Conservation (phyloP, 1,284 basidiomycete genomes). For the Cryptococcus sp. region DNA sequence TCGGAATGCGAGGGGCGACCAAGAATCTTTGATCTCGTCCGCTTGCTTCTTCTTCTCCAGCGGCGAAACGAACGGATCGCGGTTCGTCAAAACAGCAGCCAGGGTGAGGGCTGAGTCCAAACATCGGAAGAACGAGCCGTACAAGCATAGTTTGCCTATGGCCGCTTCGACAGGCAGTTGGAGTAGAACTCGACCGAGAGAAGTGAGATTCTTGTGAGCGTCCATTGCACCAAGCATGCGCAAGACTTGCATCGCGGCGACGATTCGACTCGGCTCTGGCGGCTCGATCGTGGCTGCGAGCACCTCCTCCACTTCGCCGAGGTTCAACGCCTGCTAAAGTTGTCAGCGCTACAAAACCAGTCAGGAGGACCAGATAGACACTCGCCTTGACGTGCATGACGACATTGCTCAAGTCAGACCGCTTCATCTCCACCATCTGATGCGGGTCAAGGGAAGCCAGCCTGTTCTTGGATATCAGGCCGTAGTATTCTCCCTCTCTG, state of each 20-base stretch:
- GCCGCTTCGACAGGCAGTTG: slow-evolving; percentile 88
- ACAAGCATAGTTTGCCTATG: slow-evolving; percentile 85
- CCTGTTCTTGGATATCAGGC: slow-evolving; percentile 71
- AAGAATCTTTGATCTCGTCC: slow-evolving; percentile 73
- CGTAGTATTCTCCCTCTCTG: slow-evolving; percentile 87
- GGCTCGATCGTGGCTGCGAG: slow-evolving; percentile 85
- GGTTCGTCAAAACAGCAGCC: slow-evolving; percentile 84
- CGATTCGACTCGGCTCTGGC: slow-evolving; percentile 75
- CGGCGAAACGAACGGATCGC: slow-evolving; percentile 88
- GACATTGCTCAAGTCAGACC: slow-evolving; percentile 85
- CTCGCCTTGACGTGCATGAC: slow-evolving; percentile 88
- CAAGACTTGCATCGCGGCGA: slow-evolving; percentile 77
- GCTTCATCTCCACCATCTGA: slow-evolving; percentile 95
- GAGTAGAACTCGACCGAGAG: slow-evolving; percentile 82
- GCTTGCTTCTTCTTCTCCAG: slow-evolving; percentile 57
- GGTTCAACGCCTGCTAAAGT: slow-evolving; percentile 69
- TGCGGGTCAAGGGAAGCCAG: slow-evolving; percentile 71
- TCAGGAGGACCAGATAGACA: neutral
- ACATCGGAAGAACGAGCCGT: slow-evolving; percentile 91
- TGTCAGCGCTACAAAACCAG: neutral
- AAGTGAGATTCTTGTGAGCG: slow-evolving; percentile 71
- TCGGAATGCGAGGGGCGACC: slow-evolving; percentile 70
- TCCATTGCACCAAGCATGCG: slow-evolving; percentile 89
- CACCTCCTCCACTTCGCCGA: slow-evolving; percentile 87
- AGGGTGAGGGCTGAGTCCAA: slow-evolving; percentile 85